Evolutionary conservation across 73 alveolate species (phyloP).

Genomic region (Blepharisma japonicum): DNA sequence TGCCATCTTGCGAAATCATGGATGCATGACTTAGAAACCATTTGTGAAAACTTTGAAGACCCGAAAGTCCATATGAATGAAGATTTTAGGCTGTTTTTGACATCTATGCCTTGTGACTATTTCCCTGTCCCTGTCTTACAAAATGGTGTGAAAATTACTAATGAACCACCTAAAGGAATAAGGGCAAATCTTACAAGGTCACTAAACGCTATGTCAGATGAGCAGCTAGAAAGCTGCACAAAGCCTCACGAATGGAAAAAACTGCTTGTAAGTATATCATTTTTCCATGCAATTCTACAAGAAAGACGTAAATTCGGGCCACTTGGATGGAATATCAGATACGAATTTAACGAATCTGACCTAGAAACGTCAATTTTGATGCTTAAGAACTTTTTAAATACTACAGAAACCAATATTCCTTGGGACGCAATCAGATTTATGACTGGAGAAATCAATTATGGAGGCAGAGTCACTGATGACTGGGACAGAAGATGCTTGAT

Average conservation of each 20-base stretch:
- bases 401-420: conserved; percentile 93
- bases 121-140: conserved; percentile 99
- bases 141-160: conserved; percentile 97
- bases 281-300: conserved; percentile 98
- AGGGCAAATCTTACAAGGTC: conserved; percentile 95
- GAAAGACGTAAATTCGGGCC: conserved; percentile 99
- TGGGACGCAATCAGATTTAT: conserved; percentile 97
- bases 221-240: conserved; percentile 80
- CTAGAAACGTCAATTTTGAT: conserved; percentile 96
- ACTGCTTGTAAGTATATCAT: conserved; percentile 68
- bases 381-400: conserved; percentile 93
- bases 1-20: conserved; percentile 98
- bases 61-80: conserved; percentile 70
- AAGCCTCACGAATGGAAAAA: conserved; percentile 91
- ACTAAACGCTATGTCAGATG: conserved; percentile 89
- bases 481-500: conserved; percentile 93
- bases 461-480: conserved; percentile 99
- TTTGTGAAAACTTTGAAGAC: conserved; percentile 87
- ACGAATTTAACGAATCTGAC: conserved; percentile 99
- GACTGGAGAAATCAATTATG: conserved; percentile 98
- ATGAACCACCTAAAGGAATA: conserved; percentile 99
- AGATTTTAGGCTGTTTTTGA: conserved; percentile 96
- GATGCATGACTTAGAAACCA: conserved; percentile 97
- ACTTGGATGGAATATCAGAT: conserved; percentile 99
- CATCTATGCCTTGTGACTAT: conserved; percentile 97